Conservation (phyloP, 768 basidiomycete genomes). For the Phlebiopsis flavidoalba region DNA sequence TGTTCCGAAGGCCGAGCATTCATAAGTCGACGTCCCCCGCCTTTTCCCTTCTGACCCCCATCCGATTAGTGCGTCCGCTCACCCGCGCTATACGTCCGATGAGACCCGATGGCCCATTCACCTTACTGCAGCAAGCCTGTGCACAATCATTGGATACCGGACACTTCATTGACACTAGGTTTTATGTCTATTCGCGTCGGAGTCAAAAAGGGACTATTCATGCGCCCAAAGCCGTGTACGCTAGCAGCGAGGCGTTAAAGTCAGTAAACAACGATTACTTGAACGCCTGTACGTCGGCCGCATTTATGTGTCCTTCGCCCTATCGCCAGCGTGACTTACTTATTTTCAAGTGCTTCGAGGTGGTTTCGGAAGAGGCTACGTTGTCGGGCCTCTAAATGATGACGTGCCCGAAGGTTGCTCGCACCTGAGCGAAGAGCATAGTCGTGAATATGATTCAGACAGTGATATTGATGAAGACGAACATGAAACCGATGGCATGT, state of each 20-base stretch:
- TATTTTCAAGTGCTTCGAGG: background rate
- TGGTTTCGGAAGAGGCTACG: background rate
- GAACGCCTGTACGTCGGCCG: background rate
- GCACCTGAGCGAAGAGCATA: background rate
- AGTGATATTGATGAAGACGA: background rate
- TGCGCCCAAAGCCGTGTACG: conserved; percentile 6
- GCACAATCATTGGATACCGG: conserved; percentile 1
- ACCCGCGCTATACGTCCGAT: background rate
- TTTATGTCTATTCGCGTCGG: conserved; percentile 8
- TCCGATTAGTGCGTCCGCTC: background rate
- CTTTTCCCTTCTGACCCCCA: background rate
- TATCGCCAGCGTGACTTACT: background rate
- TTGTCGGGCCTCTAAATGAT: background rate
- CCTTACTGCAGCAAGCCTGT: background rate
- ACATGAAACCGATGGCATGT: background rate
- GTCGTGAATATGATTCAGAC: background rate
- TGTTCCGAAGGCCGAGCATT: background rate
- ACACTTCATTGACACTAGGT: conserved; percentile 12
- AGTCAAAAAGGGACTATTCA: background rate
- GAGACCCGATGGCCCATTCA: background rate
- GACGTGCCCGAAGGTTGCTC: background rate
- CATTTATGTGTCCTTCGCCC: background rate
- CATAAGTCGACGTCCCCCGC: background rate
- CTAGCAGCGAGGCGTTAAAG: conserved; percentile 2
- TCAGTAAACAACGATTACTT: conserved; percentile 2